Evolutionary conservation across 768 basidiomycete species (phyloP), one percentile per base, ranked within the genome.

Genomic region (Mycena filopes): DNA sequence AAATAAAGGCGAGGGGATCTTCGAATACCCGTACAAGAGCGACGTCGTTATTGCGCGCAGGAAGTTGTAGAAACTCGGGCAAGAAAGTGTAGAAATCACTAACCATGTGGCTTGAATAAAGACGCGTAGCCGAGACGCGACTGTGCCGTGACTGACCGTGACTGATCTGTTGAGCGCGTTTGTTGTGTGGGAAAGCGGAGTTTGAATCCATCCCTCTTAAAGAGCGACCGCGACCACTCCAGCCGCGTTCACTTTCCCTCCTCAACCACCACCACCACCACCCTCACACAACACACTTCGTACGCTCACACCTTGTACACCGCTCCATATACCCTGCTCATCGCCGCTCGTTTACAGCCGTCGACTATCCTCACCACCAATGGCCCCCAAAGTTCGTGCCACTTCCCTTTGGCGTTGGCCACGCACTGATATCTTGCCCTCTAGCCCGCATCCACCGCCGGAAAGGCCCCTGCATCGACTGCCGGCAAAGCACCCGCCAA

Each of bases 21-120:
- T 96, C 73, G 84, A 91, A 70, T 96, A 94, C 74, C 91, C 91
- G 0, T 95, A 95, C 81, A 84, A 85, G 74, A 89, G 89, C 6
- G 82, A 80, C 53, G 81, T 91, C 25, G 85, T 93, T 9, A 71
- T 90, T 33, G 70, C 78, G 20, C 78, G 72, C 68, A 84, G 40
- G 36, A 69, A 65, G 31, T 3, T 46, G 42, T 60, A 55, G 18
- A 31, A n/a, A n/a, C n/a, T n/a, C n/a, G n/a, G n/a, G n/a, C n/a
- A n/a, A n/a, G n/a, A n/a, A n/a, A n/a, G n/a, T n/a, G n/a, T n/a
- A n/a, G n/a, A n/a, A n/a, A n/a, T n/a, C n/a, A n/a, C n/a, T n/a
- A n/a, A n/a, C n/a, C n/a, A n/a, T n/a, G n/a, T n/a, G n/a, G n/a
- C n/a, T n/a, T n/a, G 10, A 36, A 36, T 36, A 36, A 45, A 31